Evolutionary conservation across 306 rosid species (phyloP), one percentile per base, ranked within the genome.

Genomic region (Vigna mungo): DNA sequence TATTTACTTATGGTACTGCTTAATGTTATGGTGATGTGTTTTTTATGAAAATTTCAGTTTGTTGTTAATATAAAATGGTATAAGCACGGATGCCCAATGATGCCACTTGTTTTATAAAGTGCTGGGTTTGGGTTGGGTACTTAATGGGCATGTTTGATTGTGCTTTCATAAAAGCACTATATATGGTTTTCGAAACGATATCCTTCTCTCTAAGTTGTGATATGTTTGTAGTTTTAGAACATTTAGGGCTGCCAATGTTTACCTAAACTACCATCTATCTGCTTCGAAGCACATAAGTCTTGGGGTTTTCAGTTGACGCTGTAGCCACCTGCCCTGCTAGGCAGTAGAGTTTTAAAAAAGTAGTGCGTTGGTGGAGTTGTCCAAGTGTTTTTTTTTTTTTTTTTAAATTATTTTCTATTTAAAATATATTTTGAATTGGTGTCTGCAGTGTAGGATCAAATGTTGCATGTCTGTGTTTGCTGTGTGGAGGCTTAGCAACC

Each of bases 1-100:
- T 36, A 36, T 36, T 34, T 25, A 37, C 71, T 62, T 2, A 65
- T 48, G 36, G 25, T 77, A 54, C 76, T 54, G 47, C 76, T 54
- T 47, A 58, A 48, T 65, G 71, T 53, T 49, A 0, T 34, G 72
- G 44, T 43, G 62, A 27, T 70, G 49, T 37, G 72, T n/a, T 62
- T 25, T 7, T 68, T 65, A 39, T 54, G 65, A 48, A 55, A 25
- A 25, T 14, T 4, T 16, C 16, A 12, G 51, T 44, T 13, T 64
- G 9, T 4, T 23, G 36, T 25, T 7, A 16, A 4, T 39, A 53
- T 43, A 4, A 4, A 21, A 25, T 60, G 34, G 15, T 67, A 25
- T 41, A 4, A 8, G 4, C 51, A n/a, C n/a, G 34, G 4, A 23
- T 18, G 17, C 17, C 14, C 14, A 30, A 27, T 60, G 43, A 14